Evolutionary conservation across 75 land plant species (phyloP).

Genomic region (Pinus tabuliformis): DNA sequence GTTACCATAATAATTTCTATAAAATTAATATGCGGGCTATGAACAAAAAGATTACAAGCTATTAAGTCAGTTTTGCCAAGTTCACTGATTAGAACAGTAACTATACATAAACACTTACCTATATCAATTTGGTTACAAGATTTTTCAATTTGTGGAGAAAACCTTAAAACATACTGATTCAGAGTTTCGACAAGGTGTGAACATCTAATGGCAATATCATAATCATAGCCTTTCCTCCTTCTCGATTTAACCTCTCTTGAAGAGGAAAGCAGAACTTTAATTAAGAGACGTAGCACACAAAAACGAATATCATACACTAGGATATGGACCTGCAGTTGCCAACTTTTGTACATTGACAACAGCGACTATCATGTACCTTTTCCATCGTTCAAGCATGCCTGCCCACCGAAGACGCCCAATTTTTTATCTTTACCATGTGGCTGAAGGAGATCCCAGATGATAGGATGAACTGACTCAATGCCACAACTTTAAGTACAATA

Average conservation of each 20-base stretch:
- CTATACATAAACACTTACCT: background rate
- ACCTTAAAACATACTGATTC: background rate
- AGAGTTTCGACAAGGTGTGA: background rate
- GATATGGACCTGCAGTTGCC: background rate
- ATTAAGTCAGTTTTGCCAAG: background rate
- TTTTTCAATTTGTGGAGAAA: background rate
- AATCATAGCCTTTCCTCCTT: background rate
- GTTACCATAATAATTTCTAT: background rate
- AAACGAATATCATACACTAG: background rate
- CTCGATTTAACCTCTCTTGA: background rate
- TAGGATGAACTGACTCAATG: background rate
- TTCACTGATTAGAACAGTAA: background rate
- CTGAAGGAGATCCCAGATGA: background rate
- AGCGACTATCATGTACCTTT: background rate
- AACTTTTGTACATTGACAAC: slow-evolving; percentile 1
- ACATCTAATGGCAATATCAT: background rate
- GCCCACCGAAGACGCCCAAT: background rate
- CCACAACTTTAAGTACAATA: background rate
- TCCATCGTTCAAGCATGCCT: background rate
- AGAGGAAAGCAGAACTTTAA: background rate
- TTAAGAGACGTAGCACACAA: background rate
- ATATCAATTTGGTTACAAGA: background rate
- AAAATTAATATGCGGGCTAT: background rate
- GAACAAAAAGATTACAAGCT: background rate
- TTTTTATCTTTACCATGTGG: background rate